Evolutionary conservation across 1,284 basidiomycete genomes (phyloP), one percentile per base, ranked within the genome.

Genomic region (Leccinum pachyderme): DNA sequence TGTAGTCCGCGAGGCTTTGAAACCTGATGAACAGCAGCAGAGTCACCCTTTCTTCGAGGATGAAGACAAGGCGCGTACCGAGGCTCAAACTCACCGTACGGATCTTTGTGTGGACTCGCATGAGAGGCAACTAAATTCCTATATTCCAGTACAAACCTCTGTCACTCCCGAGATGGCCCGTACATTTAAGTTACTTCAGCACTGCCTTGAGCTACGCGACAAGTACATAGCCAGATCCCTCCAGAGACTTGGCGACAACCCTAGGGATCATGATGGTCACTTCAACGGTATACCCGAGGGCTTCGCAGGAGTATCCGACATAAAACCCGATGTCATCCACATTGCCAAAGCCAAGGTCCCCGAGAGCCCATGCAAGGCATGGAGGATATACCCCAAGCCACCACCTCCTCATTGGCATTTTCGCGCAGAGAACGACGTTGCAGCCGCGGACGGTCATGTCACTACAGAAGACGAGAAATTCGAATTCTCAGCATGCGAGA

Each of bases 391-490:
- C 63, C 95, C 95, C 0, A 81, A 79, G 4, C 94, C 95, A 6
- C 95, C 95, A 0, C 89, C 92, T 2, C 95, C 94, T 1, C 93
- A 94, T 66, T 98, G 95, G 95, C 90, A 92, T 65, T 93, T 89
- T 85, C 81, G 77, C 29, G 78, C 82, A 24, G 75, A 81, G 46
- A 73, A 82, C n/a, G 76, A 78, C 2, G 73, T 75, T 39, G 74
- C 81, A 15, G 81, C 76, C 49, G 65, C 76, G 2, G 77, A 78
- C n/a, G 77, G 73, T 4, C 63, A 64, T 4, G 59, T 62, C 41
- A 64, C 67, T 44, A 47, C 69, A 22, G 70, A 72, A 9, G 73
- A 77, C 5, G 80, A 83, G 37, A 79, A 82, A 37, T 96, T 96
- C 65, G 74, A 81, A 15, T 84, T 87, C 58, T 76, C 81, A 47